Base-by-base conservation (phyloP, 140 eudicot species). In the Erigeron philadelphicus region DNA sequence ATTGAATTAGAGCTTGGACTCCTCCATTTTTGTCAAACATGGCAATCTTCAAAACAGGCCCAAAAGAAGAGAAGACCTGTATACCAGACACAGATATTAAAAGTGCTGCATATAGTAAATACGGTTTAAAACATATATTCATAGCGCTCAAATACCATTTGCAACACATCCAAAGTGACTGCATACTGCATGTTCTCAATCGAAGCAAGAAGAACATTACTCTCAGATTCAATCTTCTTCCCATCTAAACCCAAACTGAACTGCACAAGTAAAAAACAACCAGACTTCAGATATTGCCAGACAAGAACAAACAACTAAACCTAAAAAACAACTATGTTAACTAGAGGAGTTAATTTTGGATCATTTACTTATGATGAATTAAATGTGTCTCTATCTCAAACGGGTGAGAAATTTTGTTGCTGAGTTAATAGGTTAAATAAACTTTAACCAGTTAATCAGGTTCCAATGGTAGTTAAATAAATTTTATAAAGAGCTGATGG, bases 141-240 rank as follows among this genome's bases (percentile, higher is more conserved):
- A 66, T 42, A 25, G 4, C 23, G 65, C n/a, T 42, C 23, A 31
- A 57, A 8, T 88, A 92, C 98, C 96, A 67, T 84, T 56, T 86
- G 88, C 53, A 92, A 64, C 23, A 84, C 98, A 66, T 92, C 98
- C 84, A 88, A 76, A 15, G 98, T 92, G 56, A 92, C 98, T 8
- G 90, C 95, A 83, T 88, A 92, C 71, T 85, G 95, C 98, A 89
- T 88, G 84, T 92, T 92, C 80, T 92, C 98, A 59, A 92, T 84
- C 10, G 98, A 92, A 23, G 98, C 98, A 75, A 92, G 96, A 78
- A 92, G 98, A 65, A 92, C 96, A 81, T 92, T 92, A 81, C 98
- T 92, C 83, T 92, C 98, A 9, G 95, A 85, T 77, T 92, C 98
- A 35, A 92, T 70, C 73, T 86, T 84, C 81, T 84, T 92, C 73